Evolutionary conservation across 2,329 filamentous ascomycete species (phyloP).

Genomic region (Nigrospora osmanthi): DNA sequence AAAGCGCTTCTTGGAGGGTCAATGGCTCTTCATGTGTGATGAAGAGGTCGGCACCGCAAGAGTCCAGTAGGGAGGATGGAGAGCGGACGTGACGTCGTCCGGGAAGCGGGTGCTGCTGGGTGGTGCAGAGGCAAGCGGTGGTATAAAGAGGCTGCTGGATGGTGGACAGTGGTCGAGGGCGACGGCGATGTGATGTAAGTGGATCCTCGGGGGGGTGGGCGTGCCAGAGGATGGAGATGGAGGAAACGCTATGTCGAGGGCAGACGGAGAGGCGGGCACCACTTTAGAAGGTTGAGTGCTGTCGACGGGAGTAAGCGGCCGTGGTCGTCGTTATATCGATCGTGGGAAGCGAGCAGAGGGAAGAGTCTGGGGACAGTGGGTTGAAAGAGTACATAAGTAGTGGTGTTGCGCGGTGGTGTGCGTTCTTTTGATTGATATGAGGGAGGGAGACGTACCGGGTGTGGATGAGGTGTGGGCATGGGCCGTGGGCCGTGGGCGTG

Average conservation of each 20-base stretch:
- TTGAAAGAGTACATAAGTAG: slow-evolving; percentile 23
- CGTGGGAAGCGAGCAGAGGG: not conserved
- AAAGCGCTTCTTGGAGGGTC: slow-evolving; percentile 1
- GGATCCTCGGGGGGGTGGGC: not conserved
- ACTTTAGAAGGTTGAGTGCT: slow-evolving; percentile 4
- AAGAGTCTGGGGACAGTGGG: slow-evolving; percentile 8
- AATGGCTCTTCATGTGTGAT: slow-evolving; percentile 1
- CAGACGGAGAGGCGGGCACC: too few relatives aligned
- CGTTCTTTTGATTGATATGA: slow-evolving; percentile 5
- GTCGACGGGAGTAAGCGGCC: slow-evolving; percentile 1
- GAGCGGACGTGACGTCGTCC: not conserved
- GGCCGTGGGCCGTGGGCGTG: not conserved
- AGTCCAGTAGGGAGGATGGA: not conserved
- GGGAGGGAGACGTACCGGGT: slow-evolving; percentile 1
- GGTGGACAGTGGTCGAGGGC: too few relatives aligned
- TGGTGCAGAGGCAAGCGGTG: not conserved
- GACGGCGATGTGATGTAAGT: not conserved
- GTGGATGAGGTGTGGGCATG: not conserved
- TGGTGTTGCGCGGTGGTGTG: slow-evolving; percentile 3
- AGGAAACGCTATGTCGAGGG: too few relatives aligned
- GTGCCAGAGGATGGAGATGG: too few relatives aligned
- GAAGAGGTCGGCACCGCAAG: slow-evolving; percentile 1
- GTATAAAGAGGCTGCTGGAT: too few relatives aligned
- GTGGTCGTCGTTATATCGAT: not conserved
- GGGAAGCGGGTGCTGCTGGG: not conserved